Percentiles rank a stretch among this genome's conserved stretches.
These are phyloP conservation scores for Amanita molliuscula DNA, from an alignment of 768 basidiomycete species.

Conservation along the genomic window DNA sequence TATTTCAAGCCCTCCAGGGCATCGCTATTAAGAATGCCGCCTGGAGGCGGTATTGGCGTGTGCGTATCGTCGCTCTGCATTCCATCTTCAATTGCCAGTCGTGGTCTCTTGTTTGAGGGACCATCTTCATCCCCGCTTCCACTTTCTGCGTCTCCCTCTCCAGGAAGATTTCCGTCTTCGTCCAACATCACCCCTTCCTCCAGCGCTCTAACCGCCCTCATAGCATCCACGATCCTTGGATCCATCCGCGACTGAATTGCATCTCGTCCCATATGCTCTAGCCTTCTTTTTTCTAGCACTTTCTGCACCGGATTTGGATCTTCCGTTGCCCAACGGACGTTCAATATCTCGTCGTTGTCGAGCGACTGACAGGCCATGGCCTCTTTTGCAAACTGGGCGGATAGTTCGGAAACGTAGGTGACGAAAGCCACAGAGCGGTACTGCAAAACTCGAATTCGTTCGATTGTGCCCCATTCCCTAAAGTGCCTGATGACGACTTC, in stretches of 20 bases:
- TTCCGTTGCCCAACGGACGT: conserved; percentile 98
- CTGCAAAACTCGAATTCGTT: conserved; percentile 85
- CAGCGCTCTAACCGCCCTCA: conserved; percentile 75
- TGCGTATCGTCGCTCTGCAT: conserved; percentile 19
- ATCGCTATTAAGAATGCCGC: conserved; percentile 69
- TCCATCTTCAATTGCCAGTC: conserved; percentile 21
- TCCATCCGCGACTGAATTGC: conserved; percentile 83
- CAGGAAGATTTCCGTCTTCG: conserved; percentile 27
- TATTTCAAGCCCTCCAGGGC: conserved; percentile 86
- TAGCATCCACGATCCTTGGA: conserved; percentile 80
- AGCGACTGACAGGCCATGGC: conserved; percentile 98
- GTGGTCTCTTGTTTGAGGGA: conserved; percentile 23
- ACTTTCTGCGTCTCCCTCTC: conserved; percentile 18
- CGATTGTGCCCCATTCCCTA: conserved; percentile 91
- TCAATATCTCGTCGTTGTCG: conserved; percentile 95
- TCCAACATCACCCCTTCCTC: conserved; percentile 65
- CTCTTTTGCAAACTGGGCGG: conserved; percentile 95
- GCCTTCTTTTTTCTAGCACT: conserved; percentile 69
- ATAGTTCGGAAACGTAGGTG: conserved; percentile 78
- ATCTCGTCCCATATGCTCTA: conserved; percentile 79
- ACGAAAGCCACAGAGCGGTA: conserved; percentile 97
- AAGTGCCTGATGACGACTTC: conserved; percentile 88
- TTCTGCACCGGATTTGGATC: conserved; percentile 94
- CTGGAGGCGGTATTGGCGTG: conserved; percentile 14
- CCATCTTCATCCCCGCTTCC: conserved; percentile 17